Percentiles rank a stretch among this genome's conserved stretches.
Conservation (phyloP, 2,329 filamentous ascomycete species). For the Pyrenophora teres region DNA sequence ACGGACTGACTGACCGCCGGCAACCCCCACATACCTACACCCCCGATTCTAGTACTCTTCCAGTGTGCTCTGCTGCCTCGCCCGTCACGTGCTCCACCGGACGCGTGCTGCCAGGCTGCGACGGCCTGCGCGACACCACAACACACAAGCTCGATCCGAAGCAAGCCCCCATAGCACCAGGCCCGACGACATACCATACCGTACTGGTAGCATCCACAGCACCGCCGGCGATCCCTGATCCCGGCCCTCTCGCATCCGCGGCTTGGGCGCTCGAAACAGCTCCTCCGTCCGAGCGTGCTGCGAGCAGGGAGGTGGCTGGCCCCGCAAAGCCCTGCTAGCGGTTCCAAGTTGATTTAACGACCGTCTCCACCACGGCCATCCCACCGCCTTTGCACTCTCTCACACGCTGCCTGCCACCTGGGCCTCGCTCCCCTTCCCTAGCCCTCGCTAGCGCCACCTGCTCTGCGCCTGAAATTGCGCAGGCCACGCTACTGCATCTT, state of each 20-base stretch:
- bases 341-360: slow-evolving; percentile 49
- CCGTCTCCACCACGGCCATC: slow-evolving; percentile 36
- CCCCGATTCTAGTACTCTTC: background rate
- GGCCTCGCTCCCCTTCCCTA: slow-evolving; percentile 12
- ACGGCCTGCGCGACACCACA: background rate
- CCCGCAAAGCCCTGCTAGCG: slow-evolving; percentile 38
- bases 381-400: slow-evolving; percentile 21
- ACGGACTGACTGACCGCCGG: background rate
- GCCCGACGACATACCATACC: background rate
- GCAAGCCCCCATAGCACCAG: background rate
- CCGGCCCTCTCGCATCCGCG: slow-evolving; percentile 34
- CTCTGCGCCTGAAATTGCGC: slow-evolving; percentile 44
- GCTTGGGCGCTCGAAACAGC: slow-evolving; percentile 34
- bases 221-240: slow-evolving; percentile 34
- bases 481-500: slow-evolving; percentile 46
- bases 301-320: slow-evolving; percentile 39
- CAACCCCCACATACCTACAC: background rate
- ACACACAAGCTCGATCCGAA: background rate
- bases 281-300: slow-evolving; percentile 36
- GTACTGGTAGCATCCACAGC: background rate
- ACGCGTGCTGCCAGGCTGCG: background rate
- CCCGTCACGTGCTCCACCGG: slow-evolving; percentile 29
- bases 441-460: slow-evolving; percentile 18
- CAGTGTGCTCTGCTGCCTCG: background rate
- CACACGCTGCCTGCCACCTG: slow-evolving; percentile 7